These are phyloP conservation scores for Sporothrix globosa DNA, from an alignment of 2,329 filamentous ascomycete genomes.

Conservation along the genomic window DNA sequence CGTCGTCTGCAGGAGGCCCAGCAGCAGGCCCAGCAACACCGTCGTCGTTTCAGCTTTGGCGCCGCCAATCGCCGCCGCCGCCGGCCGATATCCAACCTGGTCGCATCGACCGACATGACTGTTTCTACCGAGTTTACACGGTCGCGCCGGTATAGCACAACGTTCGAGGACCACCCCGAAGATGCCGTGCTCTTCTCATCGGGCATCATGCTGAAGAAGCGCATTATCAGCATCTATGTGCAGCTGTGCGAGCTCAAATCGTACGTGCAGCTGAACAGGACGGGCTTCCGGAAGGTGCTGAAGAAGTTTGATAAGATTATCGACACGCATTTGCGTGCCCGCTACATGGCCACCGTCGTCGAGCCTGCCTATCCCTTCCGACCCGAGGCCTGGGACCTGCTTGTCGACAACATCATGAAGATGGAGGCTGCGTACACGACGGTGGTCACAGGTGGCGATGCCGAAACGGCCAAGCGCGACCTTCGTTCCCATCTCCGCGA, in stretches of 20 bases:
- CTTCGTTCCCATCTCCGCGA: constrained; percentile 88
- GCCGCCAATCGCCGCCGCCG: constrained; percentile 22
- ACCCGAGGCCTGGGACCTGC: constrained; percentile 66
- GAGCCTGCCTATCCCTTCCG: constrained; percentile 81
- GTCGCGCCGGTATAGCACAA: constrained; percentile 65
- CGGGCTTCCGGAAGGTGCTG: constrained; percentile 91
- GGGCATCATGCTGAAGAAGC: constrained; percentile 87
- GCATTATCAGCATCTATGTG: constrained; percentile 84
- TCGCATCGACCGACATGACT: constrained; percentile 58
- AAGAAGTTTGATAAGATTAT: constrained; percentile 99
- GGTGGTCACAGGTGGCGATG: constrained; percentile 80
- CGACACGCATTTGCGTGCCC: constrained; percentile 74
- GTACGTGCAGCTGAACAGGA: constrained; percentile 93
- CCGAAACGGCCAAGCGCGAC: constrained; percentile 76
- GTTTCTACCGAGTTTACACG: constrained; percentile 64
- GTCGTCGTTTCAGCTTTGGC: constrained; percentile 46
- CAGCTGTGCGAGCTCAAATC: constrained; percentile 94
- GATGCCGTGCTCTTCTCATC: constrained; percentile 68
- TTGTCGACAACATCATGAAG: constrained; percentile 72
- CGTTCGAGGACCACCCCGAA: constrained; percentile 78
- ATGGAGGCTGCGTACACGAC: constrained; percentile 81
- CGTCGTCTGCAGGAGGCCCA: constrained; percentile 33
- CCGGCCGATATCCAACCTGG: constrained; percentile 39
- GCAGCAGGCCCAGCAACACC: constrained; percentile 38
- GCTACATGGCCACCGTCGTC: constrained; percentile 75